A percentile compares a stretch with the other conserved stretches of the same genome.
Evolutionary conservation across 2,329 filamentous ascomycete species (phyloP).

Genomic region (Celoporthe dispersa): DNA sequence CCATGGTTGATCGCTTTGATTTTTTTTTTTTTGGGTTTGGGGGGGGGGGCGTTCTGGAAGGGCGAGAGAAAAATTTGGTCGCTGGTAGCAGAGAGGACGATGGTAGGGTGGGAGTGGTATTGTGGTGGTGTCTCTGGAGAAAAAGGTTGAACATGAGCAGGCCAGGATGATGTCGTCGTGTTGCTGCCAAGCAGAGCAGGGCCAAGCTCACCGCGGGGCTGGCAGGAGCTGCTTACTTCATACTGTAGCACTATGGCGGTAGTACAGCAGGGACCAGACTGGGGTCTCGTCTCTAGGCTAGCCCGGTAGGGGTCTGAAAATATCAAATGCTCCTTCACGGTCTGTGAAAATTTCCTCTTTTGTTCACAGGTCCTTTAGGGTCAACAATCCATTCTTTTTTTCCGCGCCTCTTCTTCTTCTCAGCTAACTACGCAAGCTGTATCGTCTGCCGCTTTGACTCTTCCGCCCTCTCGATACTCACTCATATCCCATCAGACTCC

Average conservation of each 20-base stretch:
- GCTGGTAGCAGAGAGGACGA: neutral
- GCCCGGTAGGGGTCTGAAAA: slow-evolving; percentile 10
- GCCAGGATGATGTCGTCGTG: neutral
- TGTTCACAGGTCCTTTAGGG: neutral
- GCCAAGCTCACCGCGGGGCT: slow-evolving; percentile 5
- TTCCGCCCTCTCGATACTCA: neutral
- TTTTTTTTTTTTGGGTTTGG: too few relatives aligned
- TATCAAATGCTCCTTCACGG: neutral
- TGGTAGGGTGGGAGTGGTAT: neutral
- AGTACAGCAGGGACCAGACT: neutral
- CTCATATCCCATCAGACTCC: neutral
- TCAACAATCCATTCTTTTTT: neutral
- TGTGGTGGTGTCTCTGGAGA: neutral
- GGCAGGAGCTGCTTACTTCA: neutral
- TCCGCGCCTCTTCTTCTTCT: neutral
- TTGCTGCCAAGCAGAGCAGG: neutral
- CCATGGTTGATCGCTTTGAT: slow-evolving; percentile 12
- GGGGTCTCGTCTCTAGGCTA: neutral
- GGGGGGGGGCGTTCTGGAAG: neutral
- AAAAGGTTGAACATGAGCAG: neutral
- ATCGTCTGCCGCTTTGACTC: neutral
- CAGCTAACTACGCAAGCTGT: too few relatives aligned
- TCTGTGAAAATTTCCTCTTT: slow-evolving; percentile 16
- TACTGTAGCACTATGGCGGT: neutral
- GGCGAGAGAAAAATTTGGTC: neutral